Conservation (phyloP, 352 stramenopile genomes). For the Globisporangium middletonii region DNA sequence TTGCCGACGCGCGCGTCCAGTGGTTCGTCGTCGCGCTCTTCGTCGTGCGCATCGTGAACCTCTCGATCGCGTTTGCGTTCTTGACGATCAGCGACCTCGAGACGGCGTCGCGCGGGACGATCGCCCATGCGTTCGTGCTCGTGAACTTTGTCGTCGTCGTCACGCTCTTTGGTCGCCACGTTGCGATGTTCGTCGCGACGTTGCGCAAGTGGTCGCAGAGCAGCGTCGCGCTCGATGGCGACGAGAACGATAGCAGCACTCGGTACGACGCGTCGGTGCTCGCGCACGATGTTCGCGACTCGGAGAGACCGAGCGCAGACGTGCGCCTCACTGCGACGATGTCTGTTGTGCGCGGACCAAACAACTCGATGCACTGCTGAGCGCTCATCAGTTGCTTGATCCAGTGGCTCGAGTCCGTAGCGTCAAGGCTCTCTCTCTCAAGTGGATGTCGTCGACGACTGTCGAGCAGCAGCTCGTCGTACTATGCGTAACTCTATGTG, state of each 20-base stretch:
- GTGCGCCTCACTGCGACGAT: neutral
- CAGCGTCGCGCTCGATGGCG: neutral
- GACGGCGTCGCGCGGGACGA: conserved; percentile 20
- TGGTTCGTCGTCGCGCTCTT: conserved; percentile 31
- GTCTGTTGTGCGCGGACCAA: conserved; percentile 2
- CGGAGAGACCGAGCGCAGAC: neutral
- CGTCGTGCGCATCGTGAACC: conserved; percentile 44
- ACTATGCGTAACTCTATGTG: neutral
- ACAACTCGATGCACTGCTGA: conserved; percentile 14
- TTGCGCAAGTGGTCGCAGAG: conserved; percentile 39
- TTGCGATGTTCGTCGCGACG: conserved; percentile 47
- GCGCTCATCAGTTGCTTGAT: neutral
- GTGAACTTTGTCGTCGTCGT: conserved; percentile 58
- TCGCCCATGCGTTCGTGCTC: conserved; percentile 50
- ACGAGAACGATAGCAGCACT: neutral
- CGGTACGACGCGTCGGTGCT: conserved; percentile 6
- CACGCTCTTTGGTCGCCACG: conserved; percentile 47
- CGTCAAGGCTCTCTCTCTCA: too few relatives aligned
- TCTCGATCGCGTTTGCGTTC: conserved; percentile 49
- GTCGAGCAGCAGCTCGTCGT: neutral
- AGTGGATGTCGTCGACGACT: too few relatives aligned
- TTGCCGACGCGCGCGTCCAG: conserved; percentile 27
- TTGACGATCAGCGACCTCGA: conserved; percentile 39
- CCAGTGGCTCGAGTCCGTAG: neutral
- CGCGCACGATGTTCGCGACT: conserved; percentile 2